Evolutionary conservation across 176 grass and related monocot species (phyloP).

Genomic region (Triticum turgidum): DNA sequence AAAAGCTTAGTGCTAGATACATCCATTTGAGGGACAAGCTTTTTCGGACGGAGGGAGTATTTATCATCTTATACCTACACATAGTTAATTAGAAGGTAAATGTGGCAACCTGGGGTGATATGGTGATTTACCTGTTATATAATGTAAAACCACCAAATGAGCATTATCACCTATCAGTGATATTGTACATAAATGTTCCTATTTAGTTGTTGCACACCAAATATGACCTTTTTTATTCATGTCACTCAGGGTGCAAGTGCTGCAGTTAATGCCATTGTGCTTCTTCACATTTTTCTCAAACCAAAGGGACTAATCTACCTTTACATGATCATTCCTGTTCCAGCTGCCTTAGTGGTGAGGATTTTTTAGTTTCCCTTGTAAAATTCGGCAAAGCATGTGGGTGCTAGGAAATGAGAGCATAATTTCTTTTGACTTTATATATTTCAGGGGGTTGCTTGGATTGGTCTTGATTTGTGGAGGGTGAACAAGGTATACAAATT

Average conservation of each 20-base stretch:
- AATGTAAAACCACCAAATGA: not conserved
- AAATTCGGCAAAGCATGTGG: not conserved
- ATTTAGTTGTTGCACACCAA: slow-evolving; percentile 1
- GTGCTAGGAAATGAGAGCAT: not conserved
- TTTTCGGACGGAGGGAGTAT: no score
- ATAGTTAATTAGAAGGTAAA: slow-evolving; percentile 3
- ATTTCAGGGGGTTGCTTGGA: slow-evolving; percentile 69
- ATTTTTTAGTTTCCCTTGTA: not conserved
- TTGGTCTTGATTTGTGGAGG: slow-evolving; percentile 69
- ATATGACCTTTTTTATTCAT: slow-evolving; percentile 30
- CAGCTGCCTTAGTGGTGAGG: slow-evolving; percentile 74
- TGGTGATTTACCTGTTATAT: slow-evolving; percentile 7
- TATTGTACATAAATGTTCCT: not conserved
- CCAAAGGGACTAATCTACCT: slow-evolving; percentile 75
- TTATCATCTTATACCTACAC: slow-evolving; percentile 9
- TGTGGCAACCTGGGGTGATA: slow-evolving; percentile 6
- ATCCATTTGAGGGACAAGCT: no score
- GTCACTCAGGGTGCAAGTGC: slow-evolving; percentile 84
- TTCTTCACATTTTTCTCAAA: slow-evolving; percentile 80
- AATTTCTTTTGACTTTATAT: slow-evolving; percentile 20
- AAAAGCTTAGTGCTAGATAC: no score
- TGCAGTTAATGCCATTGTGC: slow-evolving; percentile 82
- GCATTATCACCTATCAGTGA: not conserved
- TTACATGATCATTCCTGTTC: slow-evolving; percentile 75
- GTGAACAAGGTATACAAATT: slow-evolving; percentile 52